Conservation (phyloP, 129 eudicot species). For the Saposhnikovia divaricata region DNA sequence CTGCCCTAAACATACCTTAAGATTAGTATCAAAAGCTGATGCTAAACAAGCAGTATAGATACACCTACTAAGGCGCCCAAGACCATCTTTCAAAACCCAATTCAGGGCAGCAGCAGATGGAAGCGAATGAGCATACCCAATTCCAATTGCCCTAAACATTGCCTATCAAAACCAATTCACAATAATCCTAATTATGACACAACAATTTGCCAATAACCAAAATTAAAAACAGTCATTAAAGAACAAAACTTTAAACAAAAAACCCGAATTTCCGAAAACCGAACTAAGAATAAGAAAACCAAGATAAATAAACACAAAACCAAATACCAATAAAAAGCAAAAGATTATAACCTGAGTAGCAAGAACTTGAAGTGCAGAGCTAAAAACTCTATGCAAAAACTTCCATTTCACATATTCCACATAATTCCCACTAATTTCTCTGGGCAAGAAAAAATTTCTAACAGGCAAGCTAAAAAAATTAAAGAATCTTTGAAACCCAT, state of each 20-base stretch:
- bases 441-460: constrained; percentile 68
- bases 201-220: background rate
- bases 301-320: background rate
- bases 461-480: constrained; percentile 31
- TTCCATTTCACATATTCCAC: constrained; percentile 91
- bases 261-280: background rate
- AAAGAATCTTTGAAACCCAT: constrained; percentile 35
- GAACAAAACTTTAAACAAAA: background rate
- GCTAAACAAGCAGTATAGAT: constrained; percentile 87
- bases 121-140: constrained; percentile 75
- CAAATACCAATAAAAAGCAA: background rate
- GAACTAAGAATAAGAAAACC: background rate
- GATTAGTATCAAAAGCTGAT: constrained; percentile 86
- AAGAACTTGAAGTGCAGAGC: constrained; percentile 97
- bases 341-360: constrained; percentile 73
- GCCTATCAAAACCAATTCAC: constrained; percentile 35
- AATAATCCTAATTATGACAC: background rate
- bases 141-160: constrained; percentile 95
- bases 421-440: constrained; percentile 55
- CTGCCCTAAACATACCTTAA: constrained; percentile 49
- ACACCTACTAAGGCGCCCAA: constrained; percentile 86
- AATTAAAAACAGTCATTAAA: background rate
- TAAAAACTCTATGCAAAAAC: constrained; percentile 81
- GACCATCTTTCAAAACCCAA: constrained; percentile 98
- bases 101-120: constrained; percentile 94